These are phyloP conservation scores for Calocera viscosa DNA, from an alignment of 768 basidiomycete species.

Conservation along the genomic window DNA sequence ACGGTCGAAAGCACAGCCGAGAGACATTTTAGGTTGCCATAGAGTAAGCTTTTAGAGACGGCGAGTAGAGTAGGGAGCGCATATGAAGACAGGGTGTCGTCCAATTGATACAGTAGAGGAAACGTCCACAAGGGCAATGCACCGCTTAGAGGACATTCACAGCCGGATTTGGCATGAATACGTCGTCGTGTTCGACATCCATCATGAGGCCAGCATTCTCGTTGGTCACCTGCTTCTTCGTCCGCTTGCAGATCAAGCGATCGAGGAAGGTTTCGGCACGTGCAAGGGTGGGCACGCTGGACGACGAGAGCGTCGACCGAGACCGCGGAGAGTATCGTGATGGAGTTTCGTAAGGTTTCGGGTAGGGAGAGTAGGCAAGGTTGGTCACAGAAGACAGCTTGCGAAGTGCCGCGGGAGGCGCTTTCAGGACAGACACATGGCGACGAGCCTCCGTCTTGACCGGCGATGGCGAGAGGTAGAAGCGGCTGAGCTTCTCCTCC, in stretches of 20 bases:
- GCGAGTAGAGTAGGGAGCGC: not conserved
- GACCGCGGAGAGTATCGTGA: not conserved
- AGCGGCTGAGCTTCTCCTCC: not conserved
- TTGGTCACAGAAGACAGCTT: constrained; percentile 3
- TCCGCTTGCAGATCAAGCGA: constrained; percentile 8
- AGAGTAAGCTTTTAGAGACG: constrained; percentile 4
- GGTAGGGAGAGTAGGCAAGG: constrained; percentile 4
- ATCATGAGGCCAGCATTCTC: not conserved
- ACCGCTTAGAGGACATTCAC: not conserved
- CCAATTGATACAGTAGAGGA: constrained; percentile 4
- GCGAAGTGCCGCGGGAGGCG: not conserved
- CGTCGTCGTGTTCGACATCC: constrained; percentile 1
- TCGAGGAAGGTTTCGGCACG: not conserved
- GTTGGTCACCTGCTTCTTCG: not conserved
- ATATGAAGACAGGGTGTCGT: not conserved
- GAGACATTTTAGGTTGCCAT: not conserved
- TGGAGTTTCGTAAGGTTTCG: constrained; percentile 4
- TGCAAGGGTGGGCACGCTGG: not conserved
- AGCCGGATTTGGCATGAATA: not conserved
- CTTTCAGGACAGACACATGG: not conserved
- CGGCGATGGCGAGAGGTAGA: not conserved
- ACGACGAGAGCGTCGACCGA: not conserved
- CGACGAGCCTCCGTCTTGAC: not conserved
- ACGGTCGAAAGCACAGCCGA: not conserved
- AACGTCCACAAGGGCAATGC: not conserved